A percentile compares a stretch with the other conserved stretches of the same genome.
phyloP scores from a whole-genome alignment of 495 filamentous ascomycete genomes.

The Aspergillus coremiiformis region DNA sequence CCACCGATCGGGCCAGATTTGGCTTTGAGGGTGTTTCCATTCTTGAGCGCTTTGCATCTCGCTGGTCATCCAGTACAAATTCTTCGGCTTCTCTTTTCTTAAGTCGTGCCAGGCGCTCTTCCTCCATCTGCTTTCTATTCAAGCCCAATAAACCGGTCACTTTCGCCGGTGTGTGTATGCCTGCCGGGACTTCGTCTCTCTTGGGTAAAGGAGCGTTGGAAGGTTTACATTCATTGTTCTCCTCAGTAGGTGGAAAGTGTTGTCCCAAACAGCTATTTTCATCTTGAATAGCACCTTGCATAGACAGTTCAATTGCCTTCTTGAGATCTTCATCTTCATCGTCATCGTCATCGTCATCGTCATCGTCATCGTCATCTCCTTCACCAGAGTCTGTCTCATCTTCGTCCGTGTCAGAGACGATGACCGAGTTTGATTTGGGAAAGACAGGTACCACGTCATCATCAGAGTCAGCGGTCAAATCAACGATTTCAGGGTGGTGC shows the following conservation, averaged over 20 bases:
- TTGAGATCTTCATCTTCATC: constrained; percentile 40
- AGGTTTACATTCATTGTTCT: background rate
- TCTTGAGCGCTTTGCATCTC: constrained; percentile 17
- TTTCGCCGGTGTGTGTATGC: background rate
- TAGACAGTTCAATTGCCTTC: constrained; percentile 47
- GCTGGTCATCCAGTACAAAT: constrained; percentile 6
- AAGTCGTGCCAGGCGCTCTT: constrained; percentile 66
- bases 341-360: constrained; percentile 28
- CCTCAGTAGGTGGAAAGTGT: background rate
- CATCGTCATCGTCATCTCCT: constrained; percentile 1
- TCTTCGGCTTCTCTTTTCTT: constrained; percentile 51
- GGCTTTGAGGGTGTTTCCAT: constrained; percentile 1
- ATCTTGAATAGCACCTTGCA: constrained; percentile 20
- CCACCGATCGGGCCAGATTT: background rate
- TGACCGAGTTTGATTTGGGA: constrained; percentile 30
- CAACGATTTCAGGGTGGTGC: constrained; percentile 19
- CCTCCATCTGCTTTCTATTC: constrained; percentile 78
- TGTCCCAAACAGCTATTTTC: background rate
- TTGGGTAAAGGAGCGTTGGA: background rate
- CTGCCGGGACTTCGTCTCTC: background rate
- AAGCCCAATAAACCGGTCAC: constrained; percentile 41
- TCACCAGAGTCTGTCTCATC: constrained; percentile 7
- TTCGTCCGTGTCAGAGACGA: constrained; percentile 29
- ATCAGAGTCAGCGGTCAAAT: constrained; percentile 33
- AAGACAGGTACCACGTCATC: constrained; percentile 23